Base-by-base conservation (phyloP, 2,329 filamentous ascomycete genomes). In the Cytospora piceicola region DNA sequence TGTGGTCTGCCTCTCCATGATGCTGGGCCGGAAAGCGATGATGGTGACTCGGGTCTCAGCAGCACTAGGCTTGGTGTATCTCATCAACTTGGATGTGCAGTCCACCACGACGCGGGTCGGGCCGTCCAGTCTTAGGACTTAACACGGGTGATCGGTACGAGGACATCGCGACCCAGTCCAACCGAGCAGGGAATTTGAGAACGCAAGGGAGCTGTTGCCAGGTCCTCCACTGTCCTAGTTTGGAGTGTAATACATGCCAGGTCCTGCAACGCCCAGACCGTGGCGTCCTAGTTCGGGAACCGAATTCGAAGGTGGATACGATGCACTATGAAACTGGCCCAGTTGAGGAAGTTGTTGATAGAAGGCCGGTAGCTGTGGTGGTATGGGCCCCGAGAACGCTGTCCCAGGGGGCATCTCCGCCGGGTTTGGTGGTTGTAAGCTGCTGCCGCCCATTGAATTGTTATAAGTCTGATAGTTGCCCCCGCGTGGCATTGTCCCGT, bases 261-360 rank as follows among this genome's bases (percentile, higher is more conserved):
- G 29, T 30, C 55, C 49, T 27, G 29, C 29, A 9, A 36, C 12
- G 24, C 27, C 29, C 36, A 36, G 39, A 27, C 49, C 53, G 11
- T 24, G n/a, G 5, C 61, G 61, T 36, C 39, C 53, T n/a, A 57
- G 51, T 29, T 57, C 61, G 8, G 22, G 6, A 27, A 29, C 24
- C n/a, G 36, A 8, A 7, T 57, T 39, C 3, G 34, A 57, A 15
- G 53, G 39, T 15, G 42, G 27, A 27, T 63, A 57, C 14, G 61
- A 42, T 22, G 61, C 42, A 46, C 24, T 57, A n/a, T 46, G 53
- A 17, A 63, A 63, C n/a, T 63, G 61, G n/a, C 46, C 49, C 29
- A 61, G n/a, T 3, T 63, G 61, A 22, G 61, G 39, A 1, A 57
- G 61, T 36, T 63, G 61, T 51, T 63, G 61, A 51, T 54, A n/a